Percentiles rank a stretch among this genome's conserved stretches.
Conservation (phyloP, 306 rosid species). For the Bauhinia variegata region DNA sequence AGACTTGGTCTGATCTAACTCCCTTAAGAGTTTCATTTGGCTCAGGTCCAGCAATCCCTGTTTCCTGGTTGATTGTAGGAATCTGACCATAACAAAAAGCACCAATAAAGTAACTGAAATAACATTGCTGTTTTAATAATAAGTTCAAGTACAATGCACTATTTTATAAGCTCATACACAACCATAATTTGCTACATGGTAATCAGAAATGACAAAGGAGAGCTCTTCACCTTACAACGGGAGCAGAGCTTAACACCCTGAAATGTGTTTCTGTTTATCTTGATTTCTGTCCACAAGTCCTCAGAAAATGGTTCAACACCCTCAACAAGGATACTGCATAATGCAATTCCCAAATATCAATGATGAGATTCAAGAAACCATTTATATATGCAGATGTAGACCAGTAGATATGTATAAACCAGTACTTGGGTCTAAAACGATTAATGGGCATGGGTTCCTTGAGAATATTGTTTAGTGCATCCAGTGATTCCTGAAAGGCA, state of each 20-base stretch:
- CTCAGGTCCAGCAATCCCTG: constrained; percentile 65
- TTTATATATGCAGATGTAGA: neutral
- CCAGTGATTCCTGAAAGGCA: constrained; percentile 72
- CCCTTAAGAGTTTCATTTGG: constrained; percentile 60
- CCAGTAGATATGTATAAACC: neutral
- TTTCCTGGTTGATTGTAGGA: constrained; percentile 73
- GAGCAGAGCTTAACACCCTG: constrained; percentile 76
- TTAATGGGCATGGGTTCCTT: constrained; percentile 67
- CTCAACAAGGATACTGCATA: constrained; percentile 69
- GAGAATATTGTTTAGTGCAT: constrained; percentile 67
- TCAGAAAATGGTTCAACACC: constrained; percentile 83
- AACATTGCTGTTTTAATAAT: neutral
- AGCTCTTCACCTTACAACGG: constrained; percentile 80
- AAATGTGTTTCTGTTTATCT: constrained; percentile 61
- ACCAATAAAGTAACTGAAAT: constrained; percentile 23
- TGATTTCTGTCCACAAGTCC: constrained; percentile 81
- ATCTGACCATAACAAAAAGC: constrained; percentile 50
- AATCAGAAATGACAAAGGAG: constrained; percentile 3
- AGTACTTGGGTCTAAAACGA: constrained; percentile 90
- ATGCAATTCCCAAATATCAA: constrained; percentile 21
- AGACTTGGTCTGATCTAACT: constrained; percentile 61
- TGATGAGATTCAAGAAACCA: constrained; percentile 3
- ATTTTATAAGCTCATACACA: too few species aligned
- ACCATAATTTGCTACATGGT: neutral
- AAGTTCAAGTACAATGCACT: neutral